Conservation (phyloP, 257 asterid species). For the Capsicum pubescens region DNA sequence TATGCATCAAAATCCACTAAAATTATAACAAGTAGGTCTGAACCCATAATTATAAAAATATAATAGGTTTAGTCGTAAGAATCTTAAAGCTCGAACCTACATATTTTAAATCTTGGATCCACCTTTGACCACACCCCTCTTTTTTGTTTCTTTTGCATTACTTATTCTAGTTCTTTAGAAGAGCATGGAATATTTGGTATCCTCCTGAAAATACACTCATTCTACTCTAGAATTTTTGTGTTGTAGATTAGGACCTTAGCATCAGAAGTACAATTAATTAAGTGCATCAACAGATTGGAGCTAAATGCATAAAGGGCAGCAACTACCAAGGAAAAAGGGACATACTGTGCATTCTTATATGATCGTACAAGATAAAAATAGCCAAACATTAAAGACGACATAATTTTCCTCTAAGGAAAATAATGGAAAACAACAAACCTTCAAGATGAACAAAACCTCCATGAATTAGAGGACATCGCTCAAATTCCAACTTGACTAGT, state of each 20-base stretch:
- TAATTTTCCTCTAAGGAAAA: neutral
- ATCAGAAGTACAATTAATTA: neutral
- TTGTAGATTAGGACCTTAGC: neutral
- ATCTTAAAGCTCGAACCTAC: neutral
- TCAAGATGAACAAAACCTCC: constrained; percentile 86
- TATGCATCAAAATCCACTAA: neutral
- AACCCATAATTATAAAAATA: neutral
- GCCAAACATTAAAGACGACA: neutral
- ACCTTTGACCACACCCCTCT: neutral
- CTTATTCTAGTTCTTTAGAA: neutral
- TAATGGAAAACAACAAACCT: constrained; percentile 48
- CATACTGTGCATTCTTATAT: neutral
- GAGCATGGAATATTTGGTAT: neutral
- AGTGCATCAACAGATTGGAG: neutral
- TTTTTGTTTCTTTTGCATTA: neutral
- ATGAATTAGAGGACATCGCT: constrained; percentile 84
- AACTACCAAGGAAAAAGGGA: neutral
- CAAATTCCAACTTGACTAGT: constrained; percentile 79
- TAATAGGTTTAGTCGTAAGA: neutral
- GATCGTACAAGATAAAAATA: neutral
- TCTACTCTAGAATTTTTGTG: neutral
- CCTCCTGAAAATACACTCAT: neutral
- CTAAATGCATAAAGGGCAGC: neutral
- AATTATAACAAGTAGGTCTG: neutral
- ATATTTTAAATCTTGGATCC: neutral